These are phyloP conservation scores for Blastobotrys aristatus DNA, from an alignment of 1,139 yeast genomes.

Conservation along the genomic window DNA sequence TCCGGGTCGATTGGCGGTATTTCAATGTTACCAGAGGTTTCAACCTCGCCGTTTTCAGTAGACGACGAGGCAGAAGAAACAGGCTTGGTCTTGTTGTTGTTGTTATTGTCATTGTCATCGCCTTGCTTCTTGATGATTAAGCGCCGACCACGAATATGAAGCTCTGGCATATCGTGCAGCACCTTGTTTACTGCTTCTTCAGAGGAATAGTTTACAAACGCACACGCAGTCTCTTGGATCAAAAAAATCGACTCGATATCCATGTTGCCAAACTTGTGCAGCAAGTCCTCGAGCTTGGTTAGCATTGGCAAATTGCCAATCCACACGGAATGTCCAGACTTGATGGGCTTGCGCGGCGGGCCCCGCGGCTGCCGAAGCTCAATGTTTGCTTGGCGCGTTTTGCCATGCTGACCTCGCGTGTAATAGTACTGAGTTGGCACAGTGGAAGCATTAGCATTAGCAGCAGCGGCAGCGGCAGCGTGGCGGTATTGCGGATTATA, in stretches of 20 bases:
- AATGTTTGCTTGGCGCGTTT: background rate
- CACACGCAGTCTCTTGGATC: constrained; percentile 38
- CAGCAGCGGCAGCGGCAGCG: background rate
- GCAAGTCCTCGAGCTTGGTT: constrained; percentile 34
- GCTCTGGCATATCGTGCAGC: constrained; percentile 18
- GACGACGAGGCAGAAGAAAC: background rate
- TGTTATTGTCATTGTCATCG: background rate
- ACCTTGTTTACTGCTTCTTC: constrained; percentile 33
- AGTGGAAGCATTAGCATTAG: too few relatives aligned
- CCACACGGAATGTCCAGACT: constrained; percentile 40
- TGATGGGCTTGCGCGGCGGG: constrained; percentile 35
- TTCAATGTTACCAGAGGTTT: constrained; percentile 5
- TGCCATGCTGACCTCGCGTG: background rate
- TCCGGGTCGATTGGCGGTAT: constrained; percentile 11
- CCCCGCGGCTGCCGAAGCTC: constrained; percentile 24
- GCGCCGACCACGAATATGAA: constrained; percentile 29
- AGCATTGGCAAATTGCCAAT: constrained; percentile 39
- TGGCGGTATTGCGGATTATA: background rate
- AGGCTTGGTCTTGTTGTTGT: background rate
- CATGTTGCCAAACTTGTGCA: constrained; percentile 35
- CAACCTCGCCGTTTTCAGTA: background rate
- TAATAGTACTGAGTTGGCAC: background rate
- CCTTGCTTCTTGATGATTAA: constrained; percentile 29
- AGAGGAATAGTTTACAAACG: constrained; percentile 37
- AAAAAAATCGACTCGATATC: constrained; percentile 36